Evolutionary conservation across 352 stramenopile genomes (phyloP), one percentile per base, ranked within the genome.

Genomic region (Thraustochytrium sp.): DNA sequence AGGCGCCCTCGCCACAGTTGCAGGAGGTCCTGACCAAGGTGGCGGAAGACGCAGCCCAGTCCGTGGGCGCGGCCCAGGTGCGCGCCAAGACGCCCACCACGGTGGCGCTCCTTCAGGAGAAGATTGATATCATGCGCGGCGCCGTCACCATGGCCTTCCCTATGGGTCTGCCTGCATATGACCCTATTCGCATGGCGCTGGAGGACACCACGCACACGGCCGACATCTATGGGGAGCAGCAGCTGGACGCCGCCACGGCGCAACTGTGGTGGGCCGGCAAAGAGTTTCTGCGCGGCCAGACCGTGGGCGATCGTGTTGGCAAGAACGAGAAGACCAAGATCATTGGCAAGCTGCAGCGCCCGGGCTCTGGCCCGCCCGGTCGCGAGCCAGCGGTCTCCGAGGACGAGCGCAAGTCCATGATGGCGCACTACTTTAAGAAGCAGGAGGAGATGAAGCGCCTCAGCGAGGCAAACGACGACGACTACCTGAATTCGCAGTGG

Each of bases 281-380:
- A 84, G 93, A 98, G 87, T 98, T 98, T 85, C 91, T 92, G 51
- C 89, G 93, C 18, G 93, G 96, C 74, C 90, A 98, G 86, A 85
- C 89, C 42, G 86, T 93, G n/a, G 88, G 90, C 53, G 94, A 98
- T 85, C 89, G 96, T 42, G 89, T 97, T 21, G 95, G 95, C 4
- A 94, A 93, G 85, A 98, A 98, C 86, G 95, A 98, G 84, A 98
- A 98, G 85, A 95, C 94, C 54, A 96, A 93, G 86, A 84, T 94
- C 1, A 89, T 91, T 68, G 89, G 83, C 36, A 98, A 97, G 86
- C 88, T 98, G 56, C 92, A 97, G 86, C 92, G 90, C 48, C 92
- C 94, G 84, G 93, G 92, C 40, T 89, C 84, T 38, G 95, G 95
- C 26, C 91, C 95, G 74, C 96, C 95, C 0, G 89, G 89, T 46